phyloP scores from a whole-genome alignment of 768 basidiomycete species.

The Boletales sp. region DNA sequence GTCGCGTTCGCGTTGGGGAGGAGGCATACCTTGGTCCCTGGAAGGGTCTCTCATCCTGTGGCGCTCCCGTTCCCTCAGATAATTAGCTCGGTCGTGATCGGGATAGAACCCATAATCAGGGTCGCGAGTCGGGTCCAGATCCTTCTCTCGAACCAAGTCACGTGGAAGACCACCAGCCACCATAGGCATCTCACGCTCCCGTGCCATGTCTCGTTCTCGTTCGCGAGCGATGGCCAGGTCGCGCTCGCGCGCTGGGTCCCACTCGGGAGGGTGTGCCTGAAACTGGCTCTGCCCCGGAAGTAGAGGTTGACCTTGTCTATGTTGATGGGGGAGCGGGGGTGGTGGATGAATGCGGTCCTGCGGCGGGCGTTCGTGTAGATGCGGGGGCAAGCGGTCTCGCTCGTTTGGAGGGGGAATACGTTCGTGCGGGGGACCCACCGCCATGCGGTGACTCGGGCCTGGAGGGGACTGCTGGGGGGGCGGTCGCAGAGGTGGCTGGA shows the following conservation, averaged over 20 bases:
- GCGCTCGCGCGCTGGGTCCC: slow-evolving; percentile 24
- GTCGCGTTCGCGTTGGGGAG: slow-evolving; percentile 25
- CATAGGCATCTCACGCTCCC: slow-evolving; percentile 21
- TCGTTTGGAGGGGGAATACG: slow-evolving; percentile 21
- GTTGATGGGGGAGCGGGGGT: slow-evolving; percentile 17
- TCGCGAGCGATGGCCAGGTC: slow-evolving; percentile 21
- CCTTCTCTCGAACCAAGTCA: slow-evolving; percentile 23
- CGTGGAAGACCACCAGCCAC: slow-evolving; percentile 18
- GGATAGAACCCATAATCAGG: slow-evolving; percentile 20
- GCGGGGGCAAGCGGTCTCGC: slow-evolving; percentile 23
- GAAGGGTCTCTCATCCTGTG: slow-evolving; percentile 15
- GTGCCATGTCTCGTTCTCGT: slow-evolving; percentile 23
- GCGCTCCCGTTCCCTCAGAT: slow-evolving; percentile 23
- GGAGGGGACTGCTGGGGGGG: slow-evolving; percentile 20
- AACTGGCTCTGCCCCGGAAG: slow-evolving; percentile 32
- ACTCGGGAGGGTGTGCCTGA: slow-evolving; percentile 26
- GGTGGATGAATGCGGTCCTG: slow-evolving; percentile 30
- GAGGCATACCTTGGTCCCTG: slow-evolving; percentile 18
- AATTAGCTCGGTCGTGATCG: slow-evolving; percentile 20
- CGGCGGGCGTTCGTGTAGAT: slow-evolving; percentile 20
- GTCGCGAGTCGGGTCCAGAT: slow-evolving; percentile 23
- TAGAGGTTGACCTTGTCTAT: slow-evolving; percentile 13
- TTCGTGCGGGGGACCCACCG: slow-evolving; percentile 19
- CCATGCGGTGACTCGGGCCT: slow-evolving; percentile 21
- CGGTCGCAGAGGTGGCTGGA: slow-evolving; percentile 18